Evolutionary conservation across 345 rosid genomes (phyloP).

Genomic region (Corchorus capsularis): DNA sequence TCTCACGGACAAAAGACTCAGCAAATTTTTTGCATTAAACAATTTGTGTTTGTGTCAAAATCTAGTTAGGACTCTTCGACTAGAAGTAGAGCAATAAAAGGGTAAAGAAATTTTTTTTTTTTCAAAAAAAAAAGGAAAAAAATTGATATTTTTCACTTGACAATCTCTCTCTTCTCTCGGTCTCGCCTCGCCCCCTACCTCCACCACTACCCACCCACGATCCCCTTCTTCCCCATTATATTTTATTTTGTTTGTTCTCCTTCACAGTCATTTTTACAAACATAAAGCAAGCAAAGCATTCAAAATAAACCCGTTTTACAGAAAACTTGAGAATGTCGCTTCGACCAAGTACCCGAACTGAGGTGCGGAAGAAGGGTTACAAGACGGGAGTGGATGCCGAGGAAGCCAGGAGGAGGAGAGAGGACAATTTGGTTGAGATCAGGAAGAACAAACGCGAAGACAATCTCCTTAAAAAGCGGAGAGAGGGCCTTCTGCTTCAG

Average conservation of each 20-base stretch:
- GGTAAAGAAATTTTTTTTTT: no score
- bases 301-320: no score
- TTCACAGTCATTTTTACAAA: background rate
- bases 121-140: background rate
- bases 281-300: background rate
- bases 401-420: slow-evolving; percentile 53
- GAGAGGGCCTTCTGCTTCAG: slow-evolving; percentile 51
- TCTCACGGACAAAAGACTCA: no score
- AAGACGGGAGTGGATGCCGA: slow-evolving; percentile 50
- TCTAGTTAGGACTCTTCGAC: no score
- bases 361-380: slow-evolving; percentile 48
- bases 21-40: no score
- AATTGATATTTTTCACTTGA: background rate
- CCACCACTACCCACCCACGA: background rate
- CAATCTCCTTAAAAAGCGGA: slow-evolving; percentile 54
- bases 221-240: background rate
- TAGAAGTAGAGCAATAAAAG: no score
- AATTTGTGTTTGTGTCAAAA: no score
- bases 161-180: background rate
- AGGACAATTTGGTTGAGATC: slow-evolving; percentile 56
- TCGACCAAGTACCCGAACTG: slow-evolving; percentile 39
- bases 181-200: background rate
- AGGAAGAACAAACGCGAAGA: slow-evolving; percentile 52
- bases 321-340: slow-evolving; percentile 41
- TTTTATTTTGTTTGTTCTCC: background rate